Evolutionary conservation across 306 rosid species (phyloP), one percentile per base, ranked within the genome.

Genomic region (Neltuma alba): DNA sequence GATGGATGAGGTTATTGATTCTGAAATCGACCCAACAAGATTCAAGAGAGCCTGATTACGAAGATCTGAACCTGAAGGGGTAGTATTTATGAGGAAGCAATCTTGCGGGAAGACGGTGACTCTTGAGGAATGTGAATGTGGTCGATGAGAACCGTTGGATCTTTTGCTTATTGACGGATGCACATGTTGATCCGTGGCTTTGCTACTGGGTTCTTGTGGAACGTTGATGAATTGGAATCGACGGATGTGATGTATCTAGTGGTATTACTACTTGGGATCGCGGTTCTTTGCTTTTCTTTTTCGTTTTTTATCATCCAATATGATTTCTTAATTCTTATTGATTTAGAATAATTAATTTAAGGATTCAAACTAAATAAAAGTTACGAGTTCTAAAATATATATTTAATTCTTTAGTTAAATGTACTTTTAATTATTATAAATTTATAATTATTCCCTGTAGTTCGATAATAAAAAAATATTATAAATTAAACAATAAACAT

Each of bases 11-110:
- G 18, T 13, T 7, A 11, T 2, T 3, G 44, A 64, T n/a, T 66
- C 30, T n/a, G 31, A 66, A 3, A n/a, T 3, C 0, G 10, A 1
- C 0, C 2, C 3, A n/a, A 14, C 0, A 1, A 4, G 30, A 37
- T 66, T 66, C 18, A 14, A 37, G 71, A 67, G 48, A n/a, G 7
- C 21, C 40, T 67, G 50, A 12, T n/a, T 10, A 0, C 2, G 34
- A 0, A 6, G 28, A 0, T 11, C 1, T 23, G 12, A 2, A 67
- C 4, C 34, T 23, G 73, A 40, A 41, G n/a, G 50, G 52, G 36
- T 38, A 0, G 73, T 67, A 67, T 67, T 67, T 67, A 67, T 67
- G 5, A 16, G 72, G n/a, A 67, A 21, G 50, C 72, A 45, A 36
- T 38, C 33, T 67, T 13, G 47, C 0, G 0, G 6, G 8, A 18